These are phyloP conservation scores for Xanthoceras sorbifolium DNA, from an alignment of 345 rosid genomes.

Conservation along the genomic window DNA sequence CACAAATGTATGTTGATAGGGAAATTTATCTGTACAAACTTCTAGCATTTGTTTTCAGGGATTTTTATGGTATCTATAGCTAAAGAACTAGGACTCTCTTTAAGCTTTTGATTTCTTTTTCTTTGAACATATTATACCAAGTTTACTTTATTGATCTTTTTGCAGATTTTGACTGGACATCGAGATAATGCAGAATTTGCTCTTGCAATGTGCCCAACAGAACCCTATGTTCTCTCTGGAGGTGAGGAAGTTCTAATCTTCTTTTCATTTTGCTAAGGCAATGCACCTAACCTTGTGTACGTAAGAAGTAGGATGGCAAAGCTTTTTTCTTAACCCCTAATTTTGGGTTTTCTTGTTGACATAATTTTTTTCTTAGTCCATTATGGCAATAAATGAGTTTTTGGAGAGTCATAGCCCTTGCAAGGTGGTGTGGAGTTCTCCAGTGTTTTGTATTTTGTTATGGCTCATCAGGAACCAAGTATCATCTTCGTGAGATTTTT, in stretches of 20 bases:
- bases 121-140: background rate
- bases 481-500: slow-evolving; percentile 15
- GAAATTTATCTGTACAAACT: background rate
- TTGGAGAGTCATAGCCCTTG: background rate
- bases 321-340: background rate
- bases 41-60: background rate
- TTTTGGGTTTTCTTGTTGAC: background rate
- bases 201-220: slow-evolving; percentile 97
- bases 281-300: background rate
- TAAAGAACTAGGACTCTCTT: background rate
- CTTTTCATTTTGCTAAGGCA: slow-evolving; percentile 11
- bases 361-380: background rate
- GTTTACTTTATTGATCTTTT: slow-evolving; percentile 18
- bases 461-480: background rate
- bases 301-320: background rate
- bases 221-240: slow-evolving; percentile 99
- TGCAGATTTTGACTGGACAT: slow-evolving; percentile 96
- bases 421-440: background rate
- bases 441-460: background rate
- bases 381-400: background rate
- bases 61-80: background rate
- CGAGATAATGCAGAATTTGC: slow-evolving; percentile 99
- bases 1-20: background rate
- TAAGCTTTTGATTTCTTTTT: background rate
- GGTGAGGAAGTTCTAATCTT: slow-evolving; percentile 43